These are phyloP conservation scores for Dillenia suffruticosa DNA, from an alignment of 164 flowering plant genomes.

Conservation along the genomic window DNA sequence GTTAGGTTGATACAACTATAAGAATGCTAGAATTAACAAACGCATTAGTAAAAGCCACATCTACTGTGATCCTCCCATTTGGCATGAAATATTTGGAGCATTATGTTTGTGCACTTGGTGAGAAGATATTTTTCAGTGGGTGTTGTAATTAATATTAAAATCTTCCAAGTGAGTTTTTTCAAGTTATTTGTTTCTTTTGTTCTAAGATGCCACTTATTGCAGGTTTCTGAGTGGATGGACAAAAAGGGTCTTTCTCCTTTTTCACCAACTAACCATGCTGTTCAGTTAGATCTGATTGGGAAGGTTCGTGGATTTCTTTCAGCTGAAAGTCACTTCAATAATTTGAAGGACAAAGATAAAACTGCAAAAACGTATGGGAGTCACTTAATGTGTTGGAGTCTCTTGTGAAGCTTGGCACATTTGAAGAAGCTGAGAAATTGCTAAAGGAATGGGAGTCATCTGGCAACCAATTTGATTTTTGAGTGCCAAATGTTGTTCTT, in stretches of 20 bases:
- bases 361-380: constrained; percentile 56
- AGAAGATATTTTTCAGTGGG: no score
- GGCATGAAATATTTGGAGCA: no score
- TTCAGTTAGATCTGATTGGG: constrained; percentile 71
- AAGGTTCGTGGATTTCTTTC: constrained; percentile 62
- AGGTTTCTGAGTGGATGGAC: constrained; percentile 88
- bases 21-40: no score
- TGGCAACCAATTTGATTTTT: constrained; percentile 49
- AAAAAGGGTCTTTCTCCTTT: constrained; percentile 38
- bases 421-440: constrained; percentile 58
- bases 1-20: no score
- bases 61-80: no score
- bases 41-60: no score
- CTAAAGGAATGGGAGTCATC: constrained; percentile 65
- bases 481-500: constrained; percentile 43
- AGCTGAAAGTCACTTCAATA: no score
- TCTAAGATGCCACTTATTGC: constrained; percentile 15
- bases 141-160: no score
- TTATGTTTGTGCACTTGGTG: no score
- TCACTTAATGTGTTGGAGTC: constrained; percentile 46
- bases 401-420: constrained; percentile 49
- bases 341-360: constrained; percentile 45
- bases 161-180: no score
- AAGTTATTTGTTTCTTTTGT: background rate
- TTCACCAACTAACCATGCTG: constrained; percentile 58